Conservation (phyloP, 352 stramenopile species). For the Phytophthora boehmeriae region DNA sequence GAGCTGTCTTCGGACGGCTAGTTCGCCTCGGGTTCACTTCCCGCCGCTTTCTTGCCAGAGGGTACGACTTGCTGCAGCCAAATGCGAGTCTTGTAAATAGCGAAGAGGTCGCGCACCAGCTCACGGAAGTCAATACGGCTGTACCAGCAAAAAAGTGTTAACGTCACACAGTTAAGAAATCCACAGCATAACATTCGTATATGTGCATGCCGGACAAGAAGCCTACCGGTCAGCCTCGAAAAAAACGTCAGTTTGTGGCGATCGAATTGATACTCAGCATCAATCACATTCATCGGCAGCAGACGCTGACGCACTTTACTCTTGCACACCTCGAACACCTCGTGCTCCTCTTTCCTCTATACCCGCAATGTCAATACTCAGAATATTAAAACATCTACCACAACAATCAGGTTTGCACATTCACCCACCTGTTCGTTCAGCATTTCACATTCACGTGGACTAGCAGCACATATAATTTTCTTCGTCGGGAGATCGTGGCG, state of each 20-base stretch:
- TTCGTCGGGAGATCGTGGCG: slow-evolving; percentile 84
- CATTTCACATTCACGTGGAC: slow-evolving; percentile 91
- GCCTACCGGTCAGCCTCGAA: slow-evolving; percentile 95
- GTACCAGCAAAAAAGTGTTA: slow-evolving; percentile 4
- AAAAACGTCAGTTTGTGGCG: slow-evolving; percentile 99
- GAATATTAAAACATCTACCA: slow-evolving; percentile 1
- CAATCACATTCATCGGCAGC: slow-evolving; percentile 97
- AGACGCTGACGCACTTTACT: slow-evolving; percentile 94
- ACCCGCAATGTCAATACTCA: background rate
- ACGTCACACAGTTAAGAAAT: background rate
- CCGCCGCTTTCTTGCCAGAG: slow-evolving; percentile 65
- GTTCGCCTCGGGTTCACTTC: slow-evolving; percentile 60
- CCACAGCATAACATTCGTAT: too few species aligned
- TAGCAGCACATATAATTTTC: slow-evolving; percentile 94
- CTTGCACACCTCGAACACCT: slow-evolving; percentile 96
- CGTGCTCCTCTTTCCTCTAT: slow-evolving; percentile 94
- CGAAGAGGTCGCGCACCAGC: slow-evolving; percentile 97
- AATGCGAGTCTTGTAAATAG: slow-evolving; percentile 99
- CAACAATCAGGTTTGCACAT: background rate
- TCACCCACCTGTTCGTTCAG: slow-evolving; percentile 82
- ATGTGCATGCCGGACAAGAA: background rate
- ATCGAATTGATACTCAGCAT: slow-evolving; percentile 99
- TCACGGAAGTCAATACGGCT: slow-evolving; percentile 98
- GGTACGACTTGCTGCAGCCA: slow-evolving; percentile 97
- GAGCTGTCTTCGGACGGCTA: slow-evolving; percentile 30